phyloP scores from a whole-genome alignment of 2,329 filamentous ascomycete species.

The Talaromyces sp. region DNA sequence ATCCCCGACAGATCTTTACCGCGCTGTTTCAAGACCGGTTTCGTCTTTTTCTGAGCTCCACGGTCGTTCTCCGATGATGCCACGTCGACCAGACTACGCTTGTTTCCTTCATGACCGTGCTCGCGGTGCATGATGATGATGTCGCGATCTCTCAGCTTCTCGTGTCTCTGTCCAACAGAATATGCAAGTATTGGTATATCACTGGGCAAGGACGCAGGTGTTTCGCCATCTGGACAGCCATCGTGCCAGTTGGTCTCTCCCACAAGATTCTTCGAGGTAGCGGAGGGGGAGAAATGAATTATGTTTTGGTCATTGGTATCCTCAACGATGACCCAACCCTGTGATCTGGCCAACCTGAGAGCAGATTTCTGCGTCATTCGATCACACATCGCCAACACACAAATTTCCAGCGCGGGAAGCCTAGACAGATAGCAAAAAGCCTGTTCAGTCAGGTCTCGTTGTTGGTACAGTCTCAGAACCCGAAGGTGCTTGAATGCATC shows the following conservation, averaged over 20 bases:
- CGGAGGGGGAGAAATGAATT: neutral
- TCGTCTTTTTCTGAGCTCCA: slow-evolving; percentile 9
- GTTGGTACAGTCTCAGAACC: slow-evolving; percentile 34
- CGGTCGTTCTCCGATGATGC: neutral
- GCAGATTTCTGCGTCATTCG: slow-evolving; percentile 25
- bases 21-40: slow-evolving; percentile 28
- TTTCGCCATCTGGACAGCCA: neutral
- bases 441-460: slow-evolving; percentile 30
- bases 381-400: slow-evolving; percentile 35
- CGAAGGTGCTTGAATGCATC: slow-evolving; percentile 38
- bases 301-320: neutral
- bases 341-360: slow-evolving; percentile 8
- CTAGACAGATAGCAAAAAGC: slow-evolving; percentile 33
- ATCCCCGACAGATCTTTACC: slow-evolving; percentile 28
- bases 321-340: slow-evolving; percentile 8
- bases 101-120: slow-evolving; percentile 8
- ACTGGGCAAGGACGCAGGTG: slow-evolving; percentile 6
- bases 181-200: slow-evolving; percentile 27
- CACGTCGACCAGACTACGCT: slow-evolving; percentile 9
- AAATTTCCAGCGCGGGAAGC: slow-evolving; percentile 35
- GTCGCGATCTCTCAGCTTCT: slow-evolving; percentile 9
- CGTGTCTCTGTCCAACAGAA: slow-evolving; percentile 22
- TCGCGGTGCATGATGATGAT: slow-evolving; percentile 9
- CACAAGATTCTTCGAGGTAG: neutral
- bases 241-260: neutral